phyloP scores from a whole-genome alignment of 2,329 filamentous ascomycete genomes.

The Pseudonectria foliicola region DNA sequence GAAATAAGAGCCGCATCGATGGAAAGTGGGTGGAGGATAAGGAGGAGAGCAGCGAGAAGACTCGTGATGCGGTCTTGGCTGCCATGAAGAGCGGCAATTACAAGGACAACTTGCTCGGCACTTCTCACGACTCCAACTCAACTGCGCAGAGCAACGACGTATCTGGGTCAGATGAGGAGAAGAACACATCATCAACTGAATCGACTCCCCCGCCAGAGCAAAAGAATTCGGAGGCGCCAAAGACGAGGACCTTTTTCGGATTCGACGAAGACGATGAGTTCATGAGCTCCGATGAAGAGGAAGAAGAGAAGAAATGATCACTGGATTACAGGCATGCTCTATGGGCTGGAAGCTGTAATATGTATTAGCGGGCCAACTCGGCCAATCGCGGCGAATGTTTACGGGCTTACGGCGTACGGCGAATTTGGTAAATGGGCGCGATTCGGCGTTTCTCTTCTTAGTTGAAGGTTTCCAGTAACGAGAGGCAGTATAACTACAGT shows the following conservation, averaged over 20 bases:
- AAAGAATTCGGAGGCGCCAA: conserved; percentile 30
- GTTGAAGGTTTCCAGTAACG: not conserved
- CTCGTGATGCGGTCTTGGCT: conserved; percentile 65
- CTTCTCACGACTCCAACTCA: conserved; percentile 42
- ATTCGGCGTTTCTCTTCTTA: no score
- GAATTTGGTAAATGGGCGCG: conserved; percentile 4
- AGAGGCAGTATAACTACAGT: not conserved
- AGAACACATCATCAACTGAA: conserved; percentile 35
- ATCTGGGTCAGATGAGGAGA: conserved; percentile 31
- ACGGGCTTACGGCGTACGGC: conserved; percentile 19
- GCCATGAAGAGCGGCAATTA: conserved; percentile 60
- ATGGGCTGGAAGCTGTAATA: not conserved
- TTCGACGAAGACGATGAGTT: conserved; percentile 77
- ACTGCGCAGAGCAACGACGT: conserved; percentile 21
- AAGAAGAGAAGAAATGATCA: conserved; percentile 27
- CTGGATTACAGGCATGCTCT: not conserved
- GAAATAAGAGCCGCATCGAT: conserved; percentile 65
- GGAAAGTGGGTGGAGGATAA: conserved; percentile 94
- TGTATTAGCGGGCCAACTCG: conserved; percentile 4
- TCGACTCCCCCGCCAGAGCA: conserved; percentile 42
- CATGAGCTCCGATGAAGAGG: conserved; percentile 61
- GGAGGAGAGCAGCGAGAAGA: conserved; percentile 80
- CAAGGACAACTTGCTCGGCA: conserved; percentile 52
- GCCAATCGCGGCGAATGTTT: conserved; percentile 15
- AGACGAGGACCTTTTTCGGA: conserved; percentile 55